A percentile compares a stretch with the other conserved stretches of the same genome.
These are phyloP conservation scores for Boletus rex-veris DNA, from an alignment of 768 basidiomycete genomes.

Conservation along the genomic window DNA sequence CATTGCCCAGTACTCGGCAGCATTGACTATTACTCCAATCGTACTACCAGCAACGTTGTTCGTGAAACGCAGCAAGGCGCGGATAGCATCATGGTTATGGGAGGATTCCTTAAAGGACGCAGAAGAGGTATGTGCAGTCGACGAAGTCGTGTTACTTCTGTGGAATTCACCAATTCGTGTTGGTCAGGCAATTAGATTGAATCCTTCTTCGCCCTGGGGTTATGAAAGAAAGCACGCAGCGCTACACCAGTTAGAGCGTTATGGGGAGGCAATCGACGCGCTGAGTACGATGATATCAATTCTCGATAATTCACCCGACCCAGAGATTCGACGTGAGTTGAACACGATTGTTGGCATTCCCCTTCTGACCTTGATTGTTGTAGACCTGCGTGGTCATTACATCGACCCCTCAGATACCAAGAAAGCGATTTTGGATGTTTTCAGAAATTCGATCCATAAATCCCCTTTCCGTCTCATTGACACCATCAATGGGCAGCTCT, in stretches of 20 bases:
- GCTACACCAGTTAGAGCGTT: constrained; percentile 11
- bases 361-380: not conserved
- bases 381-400: constrained; percentile 11
- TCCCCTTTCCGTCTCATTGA: constrained; percentile 21
- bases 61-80: constrained; percentile 15
- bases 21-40: not conserved
- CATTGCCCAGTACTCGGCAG: constrained; percentile 11
- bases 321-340: constrained; percentile 11
- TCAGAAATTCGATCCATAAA: not conserved
- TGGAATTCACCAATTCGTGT: not conserved
- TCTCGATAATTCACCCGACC: constrained; percentile 9
- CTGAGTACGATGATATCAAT: constrained; percentile 6
- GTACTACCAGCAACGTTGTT: not conserved
- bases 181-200: constrained; percentile 6
- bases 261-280: constrained; percentile 6
- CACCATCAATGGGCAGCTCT: constrained; percentile 15
- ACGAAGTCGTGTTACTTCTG: not conserved
- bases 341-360: not conserved
- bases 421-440: not conserved
- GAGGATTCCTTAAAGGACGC: constrained; percentile 15
- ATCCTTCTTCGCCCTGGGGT: constrained; percentile 12
- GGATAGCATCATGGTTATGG: not conserved
- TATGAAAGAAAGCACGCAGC: constrained; percentile 16
- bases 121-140: constrained; percentile 8
- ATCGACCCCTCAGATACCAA: constrained; percentile 7